phyloP scores from a whole-genome alignment of 2,329 filamentous ascomycete genomes.

The Penicillium sp. region DNA sequence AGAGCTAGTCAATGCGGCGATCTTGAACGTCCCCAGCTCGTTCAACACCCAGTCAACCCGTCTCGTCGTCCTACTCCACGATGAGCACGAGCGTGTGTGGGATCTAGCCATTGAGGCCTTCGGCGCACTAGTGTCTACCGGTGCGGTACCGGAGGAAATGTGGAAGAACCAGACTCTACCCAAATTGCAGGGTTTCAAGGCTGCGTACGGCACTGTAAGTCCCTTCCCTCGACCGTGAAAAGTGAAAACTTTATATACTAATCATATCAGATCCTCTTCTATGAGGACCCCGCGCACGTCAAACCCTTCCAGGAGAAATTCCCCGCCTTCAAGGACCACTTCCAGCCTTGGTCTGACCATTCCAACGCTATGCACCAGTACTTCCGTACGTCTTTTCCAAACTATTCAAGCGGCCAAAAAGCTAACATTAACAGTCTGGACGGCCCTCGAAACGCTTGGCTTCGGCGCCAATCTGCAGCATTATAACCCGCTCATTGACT shows the following conservation, averaged over 20 bases:
- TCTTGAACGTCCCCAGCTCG: conserved; percentile 66
- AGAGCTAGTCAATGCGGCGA: conserved; percentile 41
- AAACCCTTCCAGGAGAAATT: conserved; percentile 62
- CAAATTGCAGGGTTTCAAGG: conserved; percentile 58
- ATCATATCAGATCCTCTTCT: conserved; percentile 63
- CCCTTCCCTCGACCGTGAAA: background rate
- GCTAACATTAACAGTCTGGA: conserved; percentile 54
- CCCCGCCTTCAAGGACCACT: conserved; percentile 69
- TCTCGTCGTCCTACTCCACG: conserved; percentile 68
- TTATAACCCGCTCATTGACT: conserved; percentile 82
- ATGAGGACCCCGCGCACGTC: conserved; percentile 67
- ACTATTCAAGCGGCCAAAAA: background rate
- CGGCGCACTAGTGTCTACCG: conserved; percentile 60
- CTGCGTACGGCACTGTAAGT: conserved; percentile 67
- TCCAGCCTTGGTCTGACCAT: conserved; percentile 70
- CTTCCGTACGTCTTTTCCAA: conserved; percentile 39
- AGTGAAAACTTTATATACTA: background rate
- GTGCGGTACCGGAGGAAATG: conserved; percentile 43
- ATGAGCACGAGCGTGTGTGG: conserved; percentile 86
- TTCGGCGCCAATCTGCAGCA: conserved; percentile 87
- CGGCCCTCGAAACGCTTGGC: conserved; percentile 73
- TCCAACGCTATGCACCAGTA: conserved; percentile 77
- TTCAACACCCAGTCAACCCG: conserved; percentile 89
- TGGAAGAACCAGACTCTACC: conserved; percentile 48
- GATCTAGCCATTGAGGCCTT: conserved; percentile 61